These are phyloP conservation scores for Tetrahymena elliotti DNA, from an alignment of 73 alveolate species.

Conservation along the genomic window DNA sequence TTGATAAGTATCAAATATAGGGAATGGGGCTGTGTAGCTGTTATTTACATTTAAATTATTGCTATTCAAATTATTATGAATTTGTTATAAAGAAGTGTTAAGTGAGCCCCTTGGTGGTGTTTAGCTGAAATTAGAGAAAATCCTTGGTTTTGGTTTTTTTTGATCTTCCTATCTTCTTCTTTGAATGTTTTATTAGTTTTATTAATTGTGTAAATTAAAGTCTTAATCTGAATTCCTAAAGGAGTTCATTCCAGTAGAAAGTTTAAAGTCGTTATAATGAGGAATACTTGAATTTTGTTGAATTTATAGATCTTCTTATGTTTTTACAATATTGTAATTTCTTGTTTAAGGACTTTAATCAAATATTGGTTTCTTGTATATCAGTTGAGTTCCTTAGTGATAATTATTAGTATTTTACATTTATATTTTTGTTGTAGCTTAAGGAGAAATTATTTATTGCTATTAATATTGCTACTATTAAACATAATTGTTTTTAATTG, in stretches of 20 bases:
- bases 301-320: background rate
- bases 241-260: background rate
- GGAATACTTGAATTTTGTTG: background rate
- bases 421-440: background rate
- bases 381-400: background rate
- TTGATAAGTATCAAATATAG: background rate
- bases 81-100: background rate
- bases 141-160: background rate
- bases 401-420: background rate
- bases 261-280: background rate
- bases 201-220: no score
- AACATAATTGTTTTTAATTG: background rate
- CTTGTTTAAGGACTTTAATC: background rate
- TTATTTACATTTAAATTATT: no score
- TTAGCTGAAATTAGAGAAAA: background rate
- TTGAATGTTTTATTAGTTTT: background rate
- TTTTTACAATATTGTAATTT: background rate
- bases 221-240: background rate
- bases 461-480: background rate
- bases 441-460: background rate
- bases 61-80: background rate
- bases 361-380: background rate
- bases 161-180: background rate
- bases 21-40: background rate
- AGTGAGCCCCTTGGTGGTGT: background rate